Evolutionary conservation across 2,329 filamentous ascomycete genomes (phyloP).

Genomic region (Ophiostoma novo-ulmi): DNA sequence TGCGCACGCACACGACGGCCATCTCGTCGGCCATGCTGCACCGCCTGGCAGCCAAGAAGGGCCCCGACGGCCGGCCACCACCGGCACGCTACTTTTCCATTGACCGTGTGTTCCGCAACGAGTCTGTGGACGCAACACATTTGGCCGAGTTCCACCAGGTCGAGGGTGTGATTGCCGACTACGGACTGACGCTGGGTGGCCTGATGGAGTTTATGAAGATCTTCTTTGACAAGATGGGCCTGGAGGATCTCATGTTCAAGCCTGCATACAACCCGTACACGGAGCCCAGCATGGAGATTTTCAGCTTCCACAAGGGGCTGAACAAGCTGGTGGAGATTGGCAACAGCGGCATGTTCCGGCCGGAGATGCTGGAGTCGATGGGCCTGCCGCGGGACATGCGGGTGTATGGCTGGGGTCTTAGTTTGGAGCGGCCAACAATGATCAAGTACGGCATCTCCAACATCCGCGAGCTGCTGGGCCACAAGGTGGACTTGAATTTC

Average conservation of each 20-base stretch:
- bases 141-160: conserved; percentile 98
- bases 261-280: conserved; percentile 92
- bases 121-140: conserved; percentile 94
- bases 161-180: conserved; percentile 97
- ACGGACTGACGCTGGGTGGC: conserved; percentile 83
- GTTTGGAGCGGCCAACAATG: conserved; percentile 93
- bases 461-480: conserved; percentile 85
- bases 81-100: conserved; percentile 96
- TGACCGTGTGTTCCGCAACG: conserved; percentile 96
- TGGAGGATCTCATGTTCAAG: conserved; percentile 82
- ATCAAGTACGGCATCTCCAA: conserved; percentile 89
- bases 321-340: conserved; percentile 94
- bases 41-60: conserved; percentile 71
- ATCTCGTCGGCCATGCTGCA: conserved; percentile 87
- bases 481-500: conserved; percentile 92
- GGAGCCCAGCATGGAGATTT: conserved; percentile 97
- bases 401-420: conserved; percentile 91
- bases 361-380: conserved; percentile 95
- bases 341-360: conserved; percentile 97
- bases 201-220: conserved; percentile 61
- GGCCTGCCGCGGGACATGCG: conserved; percentile 77
- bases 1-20: conserved; percentile 93
- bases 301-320: conserved; percentile 85
- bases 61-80: conserved; percentile 60
- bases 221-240: conserved; percentile 92